Conservation (phyloP, 1,284 basidiomycete species). For the Puccinia coronata region DNA sequence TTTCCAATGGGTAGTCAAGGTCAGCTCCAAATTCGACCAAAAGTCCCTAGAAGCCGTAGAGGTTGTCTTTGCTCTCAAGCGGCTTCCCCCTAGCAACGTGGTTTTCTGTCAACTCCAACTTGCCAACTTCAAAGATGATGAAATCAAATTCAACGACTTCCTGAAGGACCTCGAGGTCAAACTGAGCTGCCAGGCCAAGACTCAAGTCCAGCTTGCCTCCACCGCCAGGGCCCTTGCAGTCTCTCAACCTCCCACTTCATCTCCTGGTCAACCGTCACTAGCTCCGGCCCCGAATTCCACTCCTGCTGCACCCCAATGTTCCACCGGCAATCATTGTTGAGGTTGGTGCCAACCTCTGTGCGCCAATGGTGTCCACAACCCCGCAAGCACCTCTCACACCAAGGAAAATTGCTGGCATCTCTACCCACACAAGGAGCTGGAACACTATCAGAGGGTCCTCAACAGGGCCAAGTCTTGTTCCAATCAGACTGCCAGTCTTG, state of each 20-base stretch:
- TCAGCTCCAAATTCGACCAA: background rate
- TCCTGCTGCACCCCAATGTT: too few species aligned
- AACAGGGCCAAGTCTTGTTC: background rate
- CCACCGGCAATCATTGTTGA: too few species aligned
- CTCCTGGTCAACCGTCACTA: too few species aligned
- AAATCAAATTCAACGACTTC: background rate
- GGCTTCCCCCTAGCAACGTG: background rate
- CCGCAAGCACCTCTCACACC: background rate
- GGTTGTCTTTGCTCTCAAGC: constrained; percentile 2
- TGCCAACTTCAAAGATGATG: background rate
- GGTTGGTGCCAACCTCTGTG: too few species aligned
- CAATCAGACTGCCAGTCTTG: background rate
- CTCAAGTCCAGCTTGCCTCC: too few species aligned
- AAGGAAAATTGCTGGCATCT: constrained; percentile 12
- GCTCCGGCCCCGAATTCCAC: too few species aligned
- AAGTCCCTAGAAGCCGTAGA: background rate
- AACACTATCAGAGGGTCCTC: background rate
- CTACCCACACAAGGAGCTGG: constrained; percentile 4
- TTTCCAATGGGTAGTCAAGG: background rate
- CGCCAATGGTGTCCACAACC: background rate
- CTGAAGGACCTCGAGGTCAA: background rate
- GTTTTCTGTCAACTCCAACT: background rate
- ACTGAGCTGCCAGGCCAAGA: background rate
- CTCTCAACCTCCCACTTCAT: too few species aligned
- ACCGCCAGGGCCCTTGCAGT: too few species aligned